Percentiles rank a stretch among this genome's conserved stretches.
Conservation (phyloP, 2,329 filamentous ascomycete genomes). For the Escovopsis sp. region DNA sequence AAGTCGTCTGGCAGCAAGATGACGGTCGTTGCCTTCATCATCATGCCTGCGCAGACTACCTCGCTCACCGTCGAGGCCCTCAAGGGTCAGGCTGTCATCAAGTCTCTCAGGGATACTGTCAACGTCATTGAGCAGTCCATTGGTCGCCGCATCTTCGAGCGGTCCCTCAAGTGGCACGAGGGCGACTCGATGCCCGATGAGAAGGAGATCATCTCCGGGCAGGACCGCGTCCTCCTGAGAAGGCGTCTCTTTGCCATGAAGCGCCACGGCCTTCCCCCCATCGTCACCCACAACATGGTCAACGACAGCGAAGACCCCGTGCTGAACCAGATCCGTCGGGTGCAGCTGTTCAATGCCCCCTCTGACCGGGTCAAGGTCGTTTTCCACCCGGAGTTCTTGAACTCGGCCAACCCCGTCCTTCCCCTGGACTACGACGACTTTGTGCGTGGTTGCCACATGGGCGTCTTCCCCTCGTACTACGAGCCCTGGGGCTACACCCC, state of each 20-base stretch:
- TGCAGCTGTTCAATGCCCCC: constrained; percentile 93
- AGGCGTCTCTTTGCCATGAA: constrained; percentile 95
- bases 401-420: constrained; percentile 86
- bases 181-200: constrained; percentile 88
- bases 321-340: constrained; percentile 86
- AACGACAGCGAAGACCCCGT: constrained; percentile 90
- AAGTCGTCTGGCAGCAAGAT: constrained; percentile 76
- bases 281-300: constrained; percentile 97
- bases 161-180: constrained; percentile 89
- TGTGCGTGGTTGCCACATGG: constrained; percentile 88
- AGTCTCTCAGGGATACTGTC: constrained; percentile 84
- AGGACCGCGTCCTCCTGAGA: constrained; percentile 84
- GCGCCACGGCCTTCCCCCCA: constrained; percentile 73
- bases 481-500: constrained; percentile 99
- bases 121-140: constrained; percentile 87
- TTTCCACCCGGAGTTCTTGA: constrained; percentile 96
- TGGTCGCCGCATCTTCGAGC: constrained; percentile 85
- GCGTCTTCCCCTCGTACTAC: constrained; percentile 95
- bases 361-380: constrained; percentile 92
- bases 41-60: constrained; percentile 94
- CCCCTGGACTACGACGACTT: constrained; percentile 98
- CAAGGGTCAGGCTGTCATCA: constrained; percentile 94
- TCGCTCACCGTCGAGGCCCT: constrained; percentile 91
- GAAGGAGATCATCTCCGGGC: constrained; percentile 84
- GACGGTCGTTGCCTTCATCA: constrained; percentile 94